Base-by-base conservation (phyloP, 305 asterid species). In the Fraxinus xanthoxyloides region DNA sequence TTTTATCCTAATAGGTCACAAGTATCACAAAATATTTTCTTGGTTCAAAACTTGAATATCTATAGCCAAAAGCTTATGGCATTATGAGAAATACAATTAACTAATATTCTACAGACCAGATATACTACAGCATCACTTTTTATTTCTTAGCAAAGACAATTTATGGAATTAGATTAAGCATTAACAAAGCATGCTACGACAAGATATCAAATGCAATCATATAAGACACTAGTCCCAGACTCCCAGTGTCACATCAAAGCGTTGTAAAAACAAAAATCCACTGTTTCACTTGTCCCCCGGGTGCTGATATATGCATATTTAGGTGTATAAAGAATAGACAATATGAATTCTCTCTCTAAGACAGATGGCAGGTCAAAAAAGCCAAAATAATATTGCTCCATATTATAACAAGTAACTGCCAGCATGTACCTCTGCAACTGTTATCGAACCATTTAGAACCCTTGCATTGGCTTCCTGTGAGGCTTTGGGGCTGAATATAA, bases 401-500 rank as follows among this genome's bases (percentile, higher is more conserved):
- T 70, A 77, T 9, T 30, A 54, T 61, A 70, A 69, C 85, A 84
- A 78, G 17, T 84, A 72, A 76, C 84, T 21, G 70, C 75, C 73
- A 79, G 80, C 38, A 32, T 31, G 38, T 86, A 87, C 88, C 90
- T 89, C 72, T 78, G 61, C 59, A 72, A 72, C 80, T 77, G 78
- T 86, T 67, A 72, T 40, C 61, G 74, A 77, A 84, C 74, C 65
- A 15, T 78, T 79, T 82, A 87, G 74, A 69, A 85, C 78, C 65
- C 82, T 31, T 77, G 90, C 79, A 81, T 46, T 34, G 84, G 82
- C 72, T 85, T 85, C 81, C 93, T 88, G 79, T 91, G 95, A 85
- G 95, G 95, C 86, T 90, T 91, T 77, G 95, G 95, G 72, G 93
- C 95, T 91, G 92, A 77, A 86, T 43, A 26, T 75, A 78, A 78